A percentile compares a stretch with the other conserved stretches of the same genome.
Conservation (phyloP, 495 filamentous ascomycete genomes). For the Geopyxis carbonaria region DNA sequence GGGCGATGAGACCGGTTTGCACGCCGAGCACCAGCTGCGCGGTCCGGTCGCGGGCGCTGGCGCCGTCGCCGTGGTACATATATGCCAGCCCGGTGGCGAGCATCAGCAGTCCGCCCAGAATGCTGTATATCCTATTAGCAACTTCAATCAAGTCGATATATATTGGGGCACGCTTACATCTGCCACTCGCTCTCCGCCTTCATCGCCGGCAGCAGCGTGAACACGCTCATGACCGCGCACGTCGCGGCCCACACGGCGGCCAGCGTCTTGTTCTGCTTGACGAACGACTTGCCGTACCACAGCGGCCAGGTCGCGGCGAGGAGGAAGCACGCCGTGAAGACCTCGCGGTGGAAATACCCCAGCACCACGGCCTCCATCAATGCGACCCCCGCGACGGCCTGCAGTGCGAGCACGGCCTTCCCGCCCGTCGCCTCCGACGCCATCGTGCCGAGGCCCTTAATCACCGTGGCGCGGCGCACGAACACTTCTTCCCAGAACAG, state of each 20-base stretch:
- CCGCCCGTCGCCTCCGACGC: slow-evolving; percentile 49
- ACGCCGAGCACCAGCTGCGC: slow-evolving; percentile 17
- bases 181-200: slow-evolving; percentile 62
- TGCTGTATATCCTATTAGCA: slow-evolving; percentile 20
- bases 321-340: slow-evolving; percentile 67
- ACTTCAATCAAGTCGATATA: slow-evolving; percentile 1
- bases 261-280: slow-evolving; percentile 45
- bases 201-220: slow-evolving; percentile 73
- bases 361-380: slow-evolving; percentile 71
- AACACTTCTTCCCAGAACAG: slow-evolving; percentile 96
- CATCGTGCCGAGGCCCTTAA: slow-evolving; percentile 48
- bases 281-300: slow-evolving; percentile 54
- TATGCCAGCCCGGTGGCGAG: slow-evolving; percentile 51
- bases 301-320: slow-evolving; percentile 62
- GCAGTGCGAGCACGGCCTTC: slow-evolving; percentile 38
- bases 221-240: slow-evolving; percentile 70
- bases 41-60: slow-evolving; percentile 28
- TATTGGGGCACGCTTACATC: slow-evolving; percentile 41
- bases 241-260: slow-evolving; percentile 55
- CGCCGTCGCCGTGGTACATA: slow-evolving; percentile 58
- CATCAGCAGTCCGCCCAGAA: slow-evolving; percentile 6
- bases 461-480: slow-evolving; percentile 52
- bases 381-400: slow-evolving; percentile 46
- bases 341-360: slow-evolving; percentile 80
- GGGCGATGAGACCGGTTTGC: slow-evolving; percentile 57